phyloP scores from a whole-genome alignment of 768 basidiomycete species.

The Tremella yokohamensis region DNA sequence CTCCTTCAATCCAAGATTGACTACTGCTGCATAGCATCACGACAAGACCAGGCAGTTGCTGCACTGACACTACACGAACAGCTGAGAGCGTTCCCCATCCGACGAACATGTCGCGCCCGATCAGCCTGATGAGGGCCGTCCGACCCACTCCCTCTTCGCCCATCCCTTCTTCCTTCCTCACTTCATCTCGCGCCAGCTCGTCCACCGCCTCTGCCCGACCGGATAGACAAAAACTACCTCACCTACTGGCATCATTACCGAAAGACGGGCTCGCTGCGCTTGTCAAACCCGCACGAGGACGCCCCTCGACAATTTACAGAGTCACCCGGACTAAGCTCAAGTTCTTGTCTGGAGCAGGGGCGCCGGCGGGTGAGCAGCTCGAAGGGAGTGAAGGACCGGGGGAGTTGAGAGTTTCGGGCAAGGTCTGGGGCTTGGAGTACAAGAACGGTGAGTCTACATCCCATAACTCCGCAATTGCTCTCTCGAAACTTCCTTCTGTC shows the following conservation, averaged over 20 bases:
- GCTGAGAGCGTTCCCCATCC: too few species aligned
- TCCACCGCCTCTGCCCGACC: too few species aligned
- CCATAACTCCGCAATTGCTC: neutral
- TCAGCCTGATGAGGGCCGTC: too few species aligned
- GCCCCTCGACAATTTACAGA: neutral
- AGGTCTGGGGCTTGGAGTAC: neutral
- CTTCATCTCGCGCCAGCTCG: neutral
- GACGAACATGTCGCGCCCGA: too few species aligned
- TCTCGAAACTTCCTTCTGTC: neutral
- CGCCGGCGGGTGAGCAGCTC: neutral
- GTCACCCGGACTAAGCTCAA: slow-evolving; percentile 3
- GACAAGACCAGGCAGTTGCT: too few species aligned
- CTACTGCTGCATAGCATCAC: too few species aligned
- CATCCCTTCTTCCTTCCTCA: neutral
- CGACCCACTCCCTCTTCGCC: neutral
- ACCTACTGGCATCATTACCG: neutral
- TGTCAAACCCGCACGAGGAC: neutral
- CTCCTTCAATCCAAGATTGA: too few species aligned
- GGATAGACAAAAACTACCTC: too few species aligned
- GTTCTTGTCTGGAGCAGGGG: neutral
- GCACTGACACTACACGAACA: too few species aligned
- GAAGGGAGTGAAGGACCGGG: neutral
- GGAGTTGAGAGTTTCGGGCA: neutral
- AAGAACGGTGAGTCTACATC: neutral
- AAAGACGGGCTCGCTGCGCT: neutral